These are phyloP conservation scores for Lipomyces japonicus DNA, from an alignment of 805 yeast genomes.

Conservation along the genomic window DNA sequence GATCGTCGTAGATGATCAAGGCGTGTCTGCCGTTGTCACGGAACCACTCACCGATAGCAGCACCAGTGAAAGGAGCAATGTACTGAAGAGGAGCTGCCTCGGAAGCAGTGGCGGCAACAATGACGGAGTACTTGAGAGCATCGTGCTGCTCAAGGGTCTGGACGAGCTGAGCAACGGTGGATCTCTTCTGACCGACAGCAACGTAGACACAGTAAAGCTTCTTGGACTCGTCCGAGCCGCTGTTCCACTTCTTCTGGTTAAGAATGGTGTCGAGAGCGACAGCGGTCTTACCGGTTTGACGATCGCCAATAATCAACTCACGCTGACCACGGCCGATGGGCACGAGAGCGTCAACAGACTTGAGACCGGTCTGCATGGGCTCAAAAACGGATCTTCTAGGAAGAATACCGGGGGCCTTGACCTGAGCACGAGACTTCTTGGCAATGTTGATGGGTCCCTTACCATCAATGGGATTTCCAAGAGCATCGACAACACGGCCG, in stretches of 20 bases:
- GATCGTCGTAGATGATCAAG: constrained; percentile 93
- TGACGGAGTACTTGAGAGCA: constrained; percentile 94
- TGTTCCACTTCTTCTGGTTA: constrained; percentile 99
- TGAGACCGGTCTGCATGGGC: constrained; percentile 99
- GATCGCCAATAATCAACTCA: constrained; percentile 99
- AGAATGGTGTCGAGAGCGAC: constrained; percentile 97
- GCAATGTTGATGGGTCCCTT: constrained; percentile 94
- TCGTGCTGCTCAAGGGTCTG: constrained; percentile 98
- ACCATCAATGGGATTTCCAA: constrained; percentile 99
- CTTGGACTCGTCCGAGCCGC: constrained; percentile 90
- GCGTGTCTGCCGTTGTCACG: constrained; percentile 99
- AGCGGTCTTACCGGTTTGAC: constrained; percentile 99
- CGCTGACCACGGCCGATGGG: constrained; percentile 99
- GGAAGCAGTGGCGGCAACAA: constrained; percentile 99
- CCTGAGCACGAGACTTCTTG: constrained; percentile 90
- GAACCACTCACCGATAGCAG: constrained; percentile 99
- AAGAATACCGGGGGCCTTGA: constrained; percentile 99
- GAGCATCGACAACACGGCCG: constrained; percentile 99
- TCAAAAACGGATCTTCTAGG: constrained; percentile 98
- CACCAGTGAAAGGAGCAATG: constrained; percentile 99
- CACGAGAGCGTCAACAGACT: constrained; percentile 97
- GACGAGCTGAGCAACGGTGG: constrained; percentile 98
- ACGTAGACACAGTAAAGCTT: constrained; percentile 99
- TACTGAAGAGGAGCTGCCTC: constrained; percentile 99
- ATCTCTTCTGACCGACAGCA: constrained; percentile 99